Percentiles rank a stretch among this genome's conserved stretches.
Conservation (phyloP, 495 filamentous ascomycete species). For the Cladorrhinum samala region DNA sequence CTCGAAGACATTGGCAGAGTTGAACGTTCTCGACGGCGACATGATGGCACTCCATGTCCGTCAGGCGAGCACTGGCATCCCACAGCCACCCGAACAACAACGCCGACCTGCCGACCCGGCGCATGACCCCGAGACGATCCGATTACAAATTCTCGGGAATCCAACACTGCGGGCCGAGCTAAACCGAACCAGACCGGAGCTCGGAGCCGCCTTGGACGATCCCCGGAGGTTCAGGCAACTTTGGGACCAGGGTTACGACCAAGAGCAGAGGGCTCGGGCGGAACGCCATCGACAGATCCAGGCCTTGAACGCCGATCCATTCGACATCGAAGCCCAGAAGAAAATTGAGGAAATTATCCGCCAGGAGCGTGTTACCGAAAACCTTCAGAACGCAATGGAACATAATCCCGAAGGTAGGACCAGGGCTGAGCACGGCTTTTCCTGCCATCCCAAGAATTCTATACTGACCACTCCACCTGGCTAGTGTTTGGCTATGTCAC, state of each 20-base stretch:
- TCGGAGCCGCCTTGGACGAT: conserved; percentile 74
- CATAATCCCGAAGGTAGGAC: conserved; percentile 86
- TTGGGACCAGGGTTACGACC: conserved; percentile 56
- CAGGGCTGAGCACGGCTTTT: neutral
- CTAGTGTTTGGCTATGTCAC: conserved; percentile 86
- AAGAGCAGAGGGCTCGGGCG: conserved; percentile 61
- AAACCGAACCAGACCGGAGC: conserved; percentile 60
- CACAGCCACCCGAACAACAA: conserved; percentile 13
- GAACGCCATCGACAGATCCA: conserved; percentile 75
- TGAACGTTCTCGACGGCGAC: conserved; percentile 81
- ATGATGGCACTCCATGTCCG: conserved; percentile 83
- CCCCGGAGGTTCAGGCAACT: conserved; percentile 66
- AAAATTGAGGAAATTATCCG: conserved; percentile 96
- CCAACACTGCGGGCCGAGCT: conserved; percentile 64
- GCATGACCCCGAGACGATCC: conserved; percentile 73
- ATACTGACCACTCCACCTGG: neutral
- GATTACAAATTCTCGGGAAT: conserved; percentile 74
- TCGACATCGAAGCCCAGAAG: conserved; percentile 83
- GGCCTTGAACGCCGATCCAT: conserved; percentile 79
- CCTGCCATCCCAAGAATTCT: neutral
- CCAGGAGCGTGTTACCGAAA: conserved; percentile 87
- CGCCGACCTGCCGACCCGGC: conserved; percentile 19
- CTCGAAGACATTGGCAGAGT: conserved; percentile 68
- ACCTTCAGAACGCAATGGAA: conserved; percentile 91
- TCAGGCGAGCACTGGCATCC: conserved; percentile 36